These are phyloP conservation scores for Seiridium cupressi DNA, from an alignment of 2,329 filamentous ascomycete species.

Conservation along the genomic window DNA sequence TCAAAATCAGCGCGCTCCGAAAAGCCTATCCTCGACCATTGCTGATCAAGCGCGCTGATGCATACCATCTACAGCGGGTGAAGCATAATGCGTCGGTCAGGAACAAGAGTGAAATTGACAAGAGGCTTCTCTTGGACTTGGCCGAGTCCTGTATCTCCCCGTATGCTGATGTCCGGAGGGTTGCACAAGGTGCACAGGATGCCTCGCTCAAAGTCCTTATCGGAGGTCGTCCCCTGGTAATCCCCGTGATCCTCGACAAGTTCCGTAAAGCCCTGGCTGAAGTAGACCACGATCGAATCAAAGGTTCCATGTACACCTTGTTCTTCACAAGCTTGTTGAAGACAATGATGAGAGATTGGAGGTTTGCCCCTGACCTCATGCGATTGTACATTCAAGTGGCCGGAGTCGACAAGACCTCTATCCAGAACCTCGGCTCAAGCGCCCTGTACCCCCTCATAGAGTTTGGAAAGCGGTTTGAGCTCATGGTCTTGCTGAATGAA, in stretches of 20 bases:
- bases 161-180: slow-evolving; percentile 94
- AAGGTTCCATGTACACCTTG: slow-evolving; percentile 88
- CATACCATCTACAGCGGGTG: slow-evolving; percentile 91
- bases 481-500: slow-evolving; percentile 79
- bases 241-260: slow-evolving; percentile 79
- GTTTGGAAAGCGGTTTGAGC: slow-evolving; percentile 84
- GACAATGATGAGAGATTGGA: slow-evolving; percentile 89
- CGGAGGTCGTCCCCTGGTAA: slow-evolving; percentile 83
- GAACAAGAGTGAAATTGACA: slow-evolving; percentile 87
- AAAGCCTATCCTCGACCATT: slow-evolving; percentile 92
- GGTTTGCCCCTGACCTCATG: slow-evolving; percentile 88
- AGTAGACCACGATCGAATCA: slow-evolving; percentile 87
- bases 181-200: slow-evolving; percentile 88
- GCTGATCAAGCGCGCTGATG: slow-evolving; percentile 88
- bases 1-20: slow-evolving; percentile 88
- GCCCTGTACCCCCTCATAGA: slow-evolving; percentile 86
- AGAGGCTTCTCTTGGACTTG: slow-evolving; percentile 78
- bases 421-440: slow-evolving; percentile 81
- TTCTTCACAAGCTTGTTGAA: slow-evolving; percentile 86
- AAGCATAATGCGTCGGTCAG: slow-evolving; percentile 90
- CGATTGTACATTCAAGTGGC: slow-evolving; percentile 86
- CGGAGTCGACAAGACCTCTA: slow-evolving; percentile 88
- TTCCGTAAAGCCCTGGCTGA: slow-evolving; percentile 76
- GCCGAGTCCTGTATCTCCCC: slow-evolving; percentile 86
- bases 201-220: slow-evolving; percentile 90